phyloP scores from a whole-genome alignment of 768 basidiomycete species.

The Tylopilus vinaceipallidus region DNA sequence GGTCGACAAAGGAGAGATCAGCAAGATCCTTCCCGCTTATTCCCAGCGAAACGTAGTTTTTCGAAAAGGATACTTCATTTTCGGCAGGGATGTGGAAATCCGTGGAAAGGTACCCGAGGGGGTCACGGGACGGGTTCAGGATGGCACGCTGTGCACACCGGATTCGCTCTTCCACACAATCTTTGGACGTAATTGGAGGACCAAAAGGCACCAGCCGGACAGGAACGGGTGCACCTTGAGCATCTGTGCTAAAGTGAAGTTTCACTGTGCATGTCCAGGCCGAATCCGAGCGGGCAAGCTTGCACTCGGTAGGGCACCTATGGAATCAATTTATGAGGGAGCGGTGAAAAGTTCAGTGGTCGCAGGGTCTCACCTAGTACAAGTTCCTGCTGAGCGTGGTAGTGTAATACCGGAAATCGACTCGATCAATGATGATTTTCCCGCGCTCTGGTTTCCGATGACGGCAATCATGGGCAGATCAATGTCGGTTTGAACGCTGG shows the following conservation, averaged over 20 bases:
- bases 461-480: constrained; percentile 4
- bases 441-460: constrained; percentile 2
- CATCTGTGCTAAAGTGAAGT: not conserved
- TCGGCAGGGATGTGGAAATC: not conserved
- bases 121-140: not conserved
- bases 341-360: no score
- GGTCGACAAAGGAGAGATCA: constrained; percentile 3
- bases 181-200: not conserved
- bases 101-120: not conserved
- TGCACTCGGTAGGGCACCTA: constrained; percentile 6
- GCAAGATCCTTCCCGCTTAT: not conserved
- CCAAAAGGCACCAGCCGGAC: not conserved
- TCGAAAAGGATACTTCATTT: not conserved
- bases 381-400: not conserved
- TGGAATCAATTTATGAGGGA: no score
- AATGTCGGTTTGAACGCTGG: constrained; percentile 4
- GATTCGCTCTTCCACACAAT: not conserved
- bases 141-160: constrained; percentile 1
- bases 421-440: not conserved
- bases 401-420: constrained; percentile 2
- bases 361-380: no score
- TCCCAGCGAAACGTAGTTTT: constrained; percentile 3
- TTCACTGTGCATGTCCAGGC: not conserved
- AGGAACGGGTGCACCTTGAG: not conserved
- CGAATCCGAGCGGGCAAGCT: not conserved